These are phyloP conservation scores for Fusarium poae DNA, from an alignment of 2,329 filamentous ascomycete genomes.

Conservation along the genomic window DNA sequence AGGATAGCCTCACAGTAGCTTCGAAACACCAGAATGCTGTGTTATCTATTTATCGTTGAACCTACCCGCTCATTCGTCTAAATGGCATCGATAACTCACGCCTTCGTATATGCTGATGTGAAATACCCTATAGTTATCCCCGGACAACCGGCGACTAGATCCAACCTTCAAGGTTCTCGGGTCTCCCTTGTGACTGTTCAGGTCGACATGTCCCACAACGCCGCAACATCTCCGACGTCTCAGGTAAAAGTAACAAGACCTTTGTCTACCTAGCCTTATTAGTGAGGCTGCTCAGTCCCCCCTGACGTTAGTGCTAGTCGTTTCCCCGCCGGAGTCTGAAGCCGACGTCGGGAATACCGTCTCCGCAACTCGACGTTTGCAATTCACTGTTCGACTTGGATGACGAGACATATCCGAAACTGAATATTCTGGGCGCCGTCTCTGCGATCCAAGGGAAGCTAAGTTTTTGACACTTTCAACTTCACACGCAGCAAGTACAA, in stretches of 20 bases:
- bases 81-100: neutral
- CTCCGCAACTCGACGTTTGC: conserved; percentile 9
- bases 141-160: conserved; percentile 11
- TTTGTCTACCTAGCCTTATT: neutral
- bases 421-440: neutral
- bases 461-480: neutral
- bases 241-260: neutral
- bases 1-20: neutral
- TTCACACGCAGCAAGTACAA: neutral
- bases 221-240: conserved; percentile 39
- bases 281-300: conserved; percentile 10
- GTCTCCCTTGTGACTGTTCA: conserved; percentile 5
- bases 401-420: conserved; percentile 5
- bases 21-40: neutral
- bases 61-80: neutral
- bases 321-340: conserved; percentile 9
- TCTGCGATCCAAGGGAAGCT: neutral
- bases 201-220: conserved; percentile 20
- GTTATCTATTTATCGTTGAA: neutral
- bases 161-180: conserved; percentile 36
- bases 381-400: neutral
- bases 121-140: conserved; percentile 5
- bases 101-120: too few relatives aligned
- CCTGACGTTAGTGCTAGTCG: conserved; percentile 18
- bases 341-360: conserved; percentile 29